These are phyloP conservation scores for Ceraceosorus bombacis DNA, from an alignment of 1,284 basidiomycete genomes.

Conservation along the genomic window DNA sequence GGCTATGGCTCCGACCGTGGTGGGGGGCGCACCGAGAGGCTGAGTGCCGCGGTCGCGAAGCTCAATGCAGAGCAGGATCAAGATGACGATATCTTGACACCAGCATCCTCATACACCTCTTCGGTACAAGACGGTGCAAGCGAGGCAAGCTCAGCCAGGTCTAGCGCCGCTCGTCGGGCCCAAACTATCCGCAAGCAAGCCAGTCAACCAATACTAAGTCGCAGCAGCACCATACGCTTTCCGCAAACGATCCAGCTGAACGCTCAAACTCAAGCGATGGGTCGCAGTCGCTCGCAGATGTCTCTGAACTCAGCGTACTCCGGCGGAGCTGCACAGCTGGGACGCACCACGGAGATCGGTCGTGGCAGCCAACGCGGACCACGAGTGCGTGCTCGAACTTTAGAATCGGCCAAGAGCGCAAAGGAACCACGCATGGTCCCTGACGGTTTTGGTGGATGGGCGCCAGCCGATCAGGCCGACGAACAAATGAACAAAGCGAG, in stretches of 20 bases:
- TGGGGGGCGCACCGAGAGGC: slow-evolving; percentile 14
- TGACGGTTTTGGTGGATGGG: slow-evolving; percentile 35
- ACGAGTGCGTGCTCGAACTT: neutral
- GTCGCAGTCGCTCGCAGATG: slow-evolving; percentile 20
- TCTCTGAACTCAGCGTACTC: slow-evolving; percentile 18
- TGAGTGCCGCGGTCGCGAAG: slow-evolving; percentile 25
- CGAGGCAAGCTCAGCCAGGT: slow-evolving; percentile 10
- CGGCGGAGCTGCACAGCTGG: slow-evolving; percentile 8
- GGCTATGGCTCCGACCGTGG: neutral
- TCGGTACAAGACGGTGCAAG: slow-evolving; percentile 18
- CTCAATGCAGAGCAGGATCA: slow-evolving; percentile 6
- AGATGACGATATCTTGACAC: slow-evolving; percentile 7
- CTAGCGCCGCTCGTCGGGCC: neutral
- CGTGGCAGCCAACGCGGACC: slow-evolving; percentile 5
- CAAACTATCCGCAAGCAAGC: slow-evolving; percentile 16
- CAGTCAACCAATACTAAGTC: slow-evolving; percentile 18
- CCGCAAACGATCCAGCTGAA: neutral
- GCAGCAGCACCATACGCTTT: slow-evolving; percentile 5
- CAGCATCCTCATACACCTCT: slow-evolving; percentile 14
- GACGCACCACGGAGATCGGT: slow-evolving; percentile 27
- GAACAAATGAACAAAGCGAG: neutral
- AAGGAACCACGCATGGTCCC: slow-evolving; percentile 19
- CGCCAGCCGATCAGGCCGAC: slow-evolving; percentile 4
- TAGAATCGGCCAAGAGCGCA: neutral
- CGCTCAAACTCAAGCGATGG: slow-evolving; percentile 2